A percentile compares a stretch with the other conserved stretches of the same genome.
Evolutionary conservation across 164 flowering plant species (phyloP).

Genomic region (Dillenia suffruticosa): DNA sequence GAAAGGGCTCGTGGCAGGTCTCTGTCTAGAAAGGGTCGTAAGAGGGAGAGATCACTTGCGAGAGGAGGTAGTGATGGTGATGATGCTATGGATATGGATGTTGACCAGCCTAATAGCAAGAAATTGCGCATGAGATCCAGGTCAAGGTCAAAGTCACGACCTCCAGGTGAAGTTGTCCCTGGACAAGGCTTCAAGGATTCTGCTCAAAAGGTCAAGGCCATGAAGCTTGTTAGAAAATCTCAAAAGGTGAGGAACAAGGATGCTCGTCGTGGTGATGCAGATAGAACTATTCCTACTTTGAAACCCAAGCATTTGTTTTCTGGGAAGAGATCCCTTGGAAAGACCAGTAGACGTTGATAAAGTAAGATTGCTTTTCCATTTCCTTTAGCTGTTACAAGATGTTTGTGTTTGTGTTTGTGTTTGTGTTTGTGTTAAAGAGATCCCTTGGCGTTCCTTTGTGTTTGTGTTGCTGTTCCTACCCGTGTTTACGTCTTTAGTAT

Average conservation of each 20-base stretch:
- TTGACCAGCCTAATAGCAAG: slow-evolving; percentile 40
- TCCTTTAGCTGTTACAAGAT: too few species aligned
- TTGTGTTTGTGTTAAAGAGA: neutral
- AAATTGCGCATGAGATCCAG: slow-evolving; percentile 49
- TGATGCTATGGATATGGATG: slow-evolving; percentile 55
- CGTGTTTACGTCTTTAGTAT: too few species aligned
- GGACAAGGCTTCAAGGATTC: slow-evolving; percentile 82
- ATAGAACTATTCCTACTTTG: slow-evolving; percentile 71
- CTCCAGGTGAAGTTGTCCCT: slow-evolving; percentile 65
- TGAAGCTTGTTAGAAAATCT: slow-evolving; percentile 48
- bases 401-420: neutral
- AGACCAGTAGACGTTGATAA: slow-evolving; percentile 55
- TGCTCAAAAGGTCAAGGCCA: slow-evolving; percentile 53
- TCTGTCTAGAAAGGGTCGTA: slow-evolving; percentile 45
- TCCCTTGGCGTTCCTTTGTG: neutral
- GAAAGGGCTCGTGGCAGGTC: slow-evolving; percentile 66
- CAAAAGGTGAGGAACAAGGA: slow-evolving; percentile 65
- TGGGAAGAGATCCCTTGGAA: slow-evolving; percentile 78
- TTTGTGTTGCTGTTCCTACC: slow-evolving; percentile 7
- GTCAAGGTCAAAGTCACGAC: slow-evolving; percentile 55
- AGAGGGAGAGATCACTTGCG: slow-evolving; percentile 67
- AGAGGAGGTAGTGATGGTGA: slow-evolving; percentile 30
- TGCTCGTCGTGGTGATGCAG: slow-evolving; percentile 90
- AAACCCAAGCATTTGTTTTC: slow-evolving; percentile 84
- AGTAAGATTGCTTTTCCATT: too few species aligned